A percentile compares a stretch with the other conserved stretches of the same genome.
Evolutionary conservation across 495 filamentous ascomycete species (phyloP).

Genomic region (Podospora didyma): DNA sequence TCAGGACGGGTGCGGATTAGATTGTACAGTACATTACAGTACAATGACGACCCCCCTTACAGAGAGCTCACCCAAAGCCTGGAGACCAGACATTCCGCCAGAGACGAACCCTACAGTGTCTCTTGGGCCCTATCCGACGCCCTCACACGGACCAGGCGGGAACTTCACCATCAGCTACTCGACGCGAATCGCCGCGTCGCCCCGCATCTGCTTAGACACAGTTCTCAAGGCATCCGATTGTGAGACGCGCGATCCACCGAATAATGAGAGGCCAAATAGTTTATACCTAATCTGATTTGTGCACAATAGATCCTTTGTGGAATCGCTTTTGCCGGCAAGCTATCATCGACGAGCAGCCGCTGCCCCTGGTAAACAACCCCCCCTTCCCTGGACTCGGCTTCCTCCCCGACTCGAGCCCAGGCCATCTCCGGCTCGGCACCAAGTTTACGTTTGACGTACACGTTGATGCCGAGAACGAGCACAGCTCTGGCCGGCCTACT

Average conservation of each 20-base stretch:
- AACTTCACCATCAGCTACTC: slow-evolving; percentile 28
- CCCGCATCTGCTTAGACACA: slow-evolving; percentile 20
- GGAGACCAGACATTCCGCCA: slow-evolving; percentile 5
- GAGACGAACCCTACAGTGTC: background rate
- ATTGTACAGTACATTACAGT: no score
- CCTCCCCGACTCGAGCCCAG: background rate
- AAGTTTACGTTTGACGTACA: slow-evolving; percentile 30
- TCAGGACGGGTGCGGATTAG: no score
- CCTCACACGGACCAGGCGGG: slow-evolving; percentile 26
- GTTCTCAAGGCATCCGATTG: slow-evolving; percentile 23
- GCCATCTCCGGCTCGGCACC: slow-evolving; percentile 23
- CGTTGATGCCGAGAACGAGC: slow-evolving; percentile 13
- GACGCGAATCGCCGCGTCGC: slow-evolving; percentile 26
- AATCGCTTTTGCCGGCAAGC: slow-evolving; percentile 30
- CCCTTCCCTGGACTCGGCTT: background rate
- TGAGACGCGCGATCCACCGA: background rate
- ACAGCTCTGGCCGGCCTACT: slow-evolving; percentile 5
- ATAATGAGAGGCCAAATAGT: background rate
- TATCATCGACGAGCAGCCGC: slow-evolving; percentile 20
- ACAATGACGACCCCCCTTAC: no score
- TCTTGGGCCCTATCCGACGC: slow-evolving; percentile 21
- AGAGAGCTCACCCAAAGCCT: background rate
- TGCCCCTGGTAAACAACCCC: background rate
- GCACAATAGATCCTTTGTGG: slow-evolving; percentile 25
- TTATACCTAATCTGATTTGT: background rate